Conservation (phyloP, 345 rosid genomes). For the Murraya paniculata region DNA sequence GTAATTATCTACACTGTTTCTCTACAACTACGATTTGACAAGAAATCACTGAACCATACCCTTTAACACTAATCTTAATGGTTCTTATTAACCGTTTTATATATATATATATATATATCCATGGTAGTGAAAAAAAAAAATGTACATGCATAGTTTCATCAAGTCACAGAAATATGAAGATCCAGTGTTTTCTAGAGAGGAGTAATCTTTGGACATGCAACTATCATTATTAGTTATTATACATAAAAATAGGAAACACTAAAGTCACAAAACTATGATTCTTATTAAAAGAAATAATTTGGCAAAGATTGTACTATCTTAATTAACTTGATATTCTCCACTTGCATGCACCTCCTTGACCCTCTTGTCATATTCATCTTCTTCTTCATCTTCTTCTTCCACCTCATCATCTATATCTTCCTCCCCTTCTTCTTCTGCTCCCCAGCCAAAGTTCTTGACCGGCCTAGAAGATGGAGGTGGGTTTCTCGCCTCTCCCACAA, state of each 20-base stretch:
- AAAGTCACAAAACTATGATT: neutral
- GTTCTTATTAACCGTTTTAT: neutral
- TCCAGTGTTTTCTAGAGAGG: neutral
- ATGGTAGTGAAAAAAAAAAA: neutral
- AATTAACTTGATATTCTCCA: constrained; percentile 62
- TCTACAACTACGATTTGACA: neutral
- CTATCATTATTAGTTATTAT: neutral
- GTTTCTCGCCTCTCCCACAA: constrained; percentile 83
- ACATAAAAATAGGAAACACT: constrained; percentile 7
- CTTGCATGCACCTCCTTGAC: constrained; percentile 88
- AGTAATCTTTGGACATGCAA: neutral
- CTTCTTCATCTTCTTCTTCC: constrained; percentile 57
- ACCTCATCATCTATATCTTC: constrained; percentile 57
- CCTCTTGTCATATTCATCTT: constrained; percentile 89
- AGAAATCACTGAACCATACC: neutral
- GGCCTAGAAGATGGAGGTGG: constrained; percentile 50
- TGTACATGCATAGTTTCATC: neutral
- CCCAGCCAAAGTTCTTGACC: constrained; percentile 71
- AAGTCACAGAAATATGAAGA: neutral
- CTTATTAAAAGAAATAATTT: constrained; percentile 2
- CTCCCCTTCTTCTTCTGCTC: constrained; percentile 55
- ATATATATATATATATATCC: neutral
- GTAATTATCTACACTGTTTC: neutral
- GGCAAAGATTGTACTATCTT: constrained; percentile 9
- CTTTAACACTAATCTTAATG: neutral